These are phyloP conservation scores for Syzygium malaccense DNA, from an alignment of 441 rosid genomes.

Conservation along the genomic window DNA sequence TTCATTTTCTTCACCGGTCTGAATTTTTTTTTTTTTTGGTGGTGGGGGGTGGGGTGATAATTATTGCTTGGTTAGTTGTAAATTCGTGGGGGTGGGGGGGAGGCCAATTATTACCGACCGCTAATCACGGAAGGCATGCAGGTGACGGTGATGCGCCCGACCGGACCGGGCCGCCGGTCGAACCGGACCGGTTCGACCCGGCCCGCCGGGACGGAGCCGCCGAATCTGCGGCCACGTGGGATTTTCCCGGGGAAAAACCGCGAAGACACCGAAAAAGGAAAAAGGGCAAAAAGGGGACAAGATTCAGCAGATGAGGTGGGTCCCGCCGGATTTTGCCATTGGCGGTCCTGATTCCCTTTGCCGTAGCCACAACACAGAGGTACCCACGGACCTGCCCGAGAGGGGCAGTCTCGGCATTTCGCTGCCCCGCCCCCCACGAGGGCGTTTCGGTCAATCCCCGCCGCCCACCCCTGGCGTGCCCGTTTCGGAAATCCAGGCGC, in stretches of 20 bases:
- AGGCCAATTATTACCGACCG: neutral
- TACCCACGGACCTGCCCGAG: neutral
- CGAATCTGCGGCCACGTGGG: neutral
- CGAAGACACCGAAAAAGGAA: accelerated
- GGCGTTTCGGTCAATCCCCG: constrained; percentile 17
- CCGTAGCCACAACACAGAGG: neutral
- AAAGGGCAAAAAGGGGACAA: accelerated
- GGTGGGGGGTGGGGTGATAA: neutral
- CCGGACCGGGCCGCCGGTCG: neutral
- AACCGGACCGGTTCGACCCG: neutral
- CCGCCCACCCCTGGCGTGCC: neutral
- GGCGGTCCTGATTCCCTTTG: neutral
- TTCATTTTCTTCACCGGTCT: no score
- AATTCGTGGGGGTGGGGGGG: neutral
- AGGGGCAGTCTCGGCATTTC: neutral
- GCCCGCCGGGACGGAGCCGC: neutral
- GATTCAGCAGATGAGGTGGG: neutral
- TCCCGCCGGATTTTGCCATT: neutral
- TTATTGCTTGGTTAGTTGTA: neutral
- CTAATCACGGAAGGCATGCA: neutral
- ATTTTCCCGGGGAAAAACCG: neutral
- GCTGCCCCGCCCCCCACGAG: neutral
- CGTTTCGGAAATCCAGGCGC: constrained; percentile 33
- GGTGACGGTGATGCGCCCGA: neutral
- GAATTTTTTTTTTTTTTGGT: neutral